phyloP scores from a whole-genome alignment of 1,139 yeast species.

The Debaryomyces singareniensis region DNA sequence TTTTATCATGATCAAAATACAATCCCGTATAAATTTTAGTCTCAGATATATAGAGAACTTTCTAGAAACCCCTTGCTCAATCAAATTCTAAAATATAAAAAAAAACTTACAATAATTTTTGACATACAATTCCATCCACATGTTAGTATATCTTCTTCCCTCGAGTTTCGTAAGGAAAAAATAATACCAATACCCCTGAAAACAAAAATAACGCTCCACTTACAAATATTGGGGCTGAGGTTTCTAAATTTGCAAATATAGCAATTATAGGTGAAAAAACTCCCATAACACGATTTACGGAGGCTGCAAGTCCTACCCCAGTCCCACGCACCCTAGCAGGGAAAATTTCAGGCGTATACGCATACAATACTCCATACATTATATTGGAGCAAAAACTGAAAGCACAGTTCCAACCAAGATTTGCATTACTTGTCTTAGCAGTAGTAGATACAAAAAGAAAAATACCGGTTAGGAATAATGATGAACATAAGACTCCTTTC shows the following conservation, averaged over 20 bases:
- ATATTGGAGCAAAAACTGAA: constrained; percentile 36
- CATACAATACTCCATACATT: constrained; percentile 41
- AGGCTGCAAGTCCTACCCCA: constrained; percentile 38
- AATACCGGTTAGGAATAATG: constrained; percentile 33
- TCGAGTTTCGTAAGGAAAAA: constrained; percentile 38
- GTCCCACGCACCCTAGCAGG: constrained; percentile 37
- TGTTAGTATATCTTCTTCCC: constrained; percentile 19
- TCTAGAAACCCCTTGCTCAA: no score
- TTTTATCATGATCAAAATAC: no score
- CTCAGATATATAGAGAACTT: no score
- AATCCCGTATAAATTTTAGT: no score
- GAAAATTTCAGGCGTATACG: constrained; percentile 41
- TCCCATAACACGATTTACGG: constrained; percentile 35
- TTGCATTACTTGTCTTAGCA: constrained; percentile 31
- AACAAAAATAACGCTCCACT: constrained; percentile 35
- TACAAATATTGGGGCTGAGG: constrained; percentile 39
- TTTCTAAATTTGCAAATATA: constrained; percentile 34
- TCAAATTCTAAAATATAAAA: no score
- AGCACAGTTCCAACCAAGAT: constrained; percentile 40
- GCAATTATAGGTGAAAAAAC: constrained; percentile 42
- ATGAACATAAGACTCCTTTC: constrained; percentile 29
- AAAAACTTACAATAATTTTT: no score
- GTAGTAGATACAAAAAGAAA: constrained; percentile 37
- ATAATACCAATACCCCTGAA: constrained; percentile 27
- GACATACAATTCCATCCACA: no score